Conservation (phyloP, 2,329 filamentous ascomycete species). For the Fusarium lateritium region DNA sequence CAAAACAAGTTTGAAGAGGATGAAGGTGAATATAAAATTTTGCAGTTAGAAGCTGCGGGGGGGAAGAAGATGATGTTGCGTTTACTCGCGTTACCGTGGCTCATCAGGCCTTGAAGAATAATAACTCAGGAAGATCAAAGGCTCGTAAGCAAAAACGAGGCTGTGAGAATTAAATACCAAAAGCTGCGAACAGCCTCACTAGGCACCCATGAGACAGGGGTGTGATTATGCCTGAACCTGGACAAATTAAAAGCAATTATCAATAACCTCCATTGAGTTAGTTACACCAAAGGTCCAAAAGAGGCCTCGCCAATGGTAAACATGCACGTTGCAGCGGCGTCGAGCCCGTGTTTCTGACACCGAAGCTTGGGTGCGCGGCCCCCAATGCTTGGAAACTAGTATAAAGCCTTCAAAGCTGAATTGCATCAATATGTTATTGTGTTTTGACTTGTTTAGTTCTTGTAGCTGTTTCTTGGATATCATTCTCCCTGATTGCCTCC, state of each 20-base stretch:
- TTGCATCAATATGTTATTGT: too few relatives aligned
- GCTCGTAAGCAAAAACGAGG: neutral
- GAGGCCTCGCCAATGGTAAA: constrained; percentile 21
- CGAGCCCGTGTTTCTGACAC: neutral
- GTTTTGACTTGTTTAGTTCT: too few relatives aligned
- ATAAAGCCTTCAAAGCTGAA: too few relatives aligned
- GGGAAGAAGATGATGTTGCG: neutral
- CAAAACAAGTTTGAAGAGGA: neutral
- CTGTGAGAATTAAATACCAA: neutral
- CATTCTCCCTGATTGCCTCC: too few relatives aligned
- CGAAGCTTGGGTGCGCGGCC: neutral
- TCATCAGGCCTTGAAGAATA: neutral
- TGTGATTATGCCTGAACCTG: constrained; percentile 5
- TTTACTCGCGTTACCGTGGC: neutral
- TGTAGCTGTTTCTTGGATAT: too few relatives aligned
- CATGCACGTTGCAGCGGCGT: neutral
- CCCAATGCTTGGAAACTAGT: neutral
- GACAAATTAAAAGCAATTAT: constrained; percentile 10
- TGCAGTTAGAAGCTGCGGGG: neutral
- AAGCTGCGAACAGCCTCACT: constrained; percentile 1
- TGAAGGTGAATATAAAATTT: neutral
- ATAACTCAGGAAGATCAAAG: neutral
- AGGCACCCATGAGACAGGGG: constrained; percentile 19
- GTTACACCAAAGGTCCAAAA: constrained; percentile 10
- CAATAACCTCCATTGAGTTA: neutral